Evolutionary conservation across 2,329 filamentous ascomycete genomes (phyloP).

Genomic region (Venturia oleaginea): DNA sequence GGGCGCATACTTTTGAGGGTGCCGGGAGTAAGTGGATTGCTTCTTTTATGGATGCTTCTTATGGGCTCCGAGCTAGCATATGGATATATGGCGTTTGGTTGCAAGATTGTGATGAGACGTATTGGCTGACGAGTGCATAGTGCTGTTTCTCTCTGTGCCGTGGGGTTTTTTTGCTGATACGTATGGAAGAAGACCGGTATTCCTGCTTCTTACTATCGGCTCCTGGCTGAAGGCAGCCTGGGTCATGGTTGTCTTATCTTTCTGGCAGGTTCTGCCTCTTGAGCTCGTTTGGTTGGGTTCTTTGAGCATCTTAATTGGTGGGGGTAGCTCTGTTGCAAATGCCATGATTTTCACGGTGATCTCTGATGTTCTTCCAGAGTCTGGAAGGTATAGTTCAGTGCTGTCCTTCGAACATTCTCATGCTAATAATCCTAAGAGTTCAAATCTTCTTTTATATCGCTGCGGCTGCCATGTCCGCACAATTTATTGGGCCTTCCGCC

Average conservation of each 20-base stretch:
- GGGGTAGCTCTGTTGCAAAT: slow-evolving; percentile 20
- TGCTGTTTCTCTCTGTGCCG: slow-evolving; percentile 25
- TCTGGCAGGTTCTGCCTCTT: slow-evolving; percentile 26
- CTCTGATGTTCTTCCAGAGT: slow-evolving; percentile 23
- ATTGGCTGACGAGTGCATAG: slow-evolving; percentile 21
- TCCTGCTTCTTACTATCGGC: slow-evolving; percentile 22
- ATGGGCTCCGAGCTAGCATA: background rate
- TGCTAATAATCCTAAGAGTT: slow-evolving; percentile 11
- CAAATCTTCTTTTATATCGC: slow-evolving; percentile 23
- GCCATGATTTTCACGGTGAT: slow-evolving; percentile 23
- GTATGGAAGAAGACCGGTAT: slow-evolving; percentile 26
- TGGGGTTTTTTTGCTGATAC: slow-evolving; percentile 28
- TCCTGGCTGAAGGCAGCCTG: slow-evolving; percentile 20
- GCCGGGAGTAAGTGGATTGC: background rate
- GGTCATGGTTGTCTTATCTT: slow-evolving; percentile 26
- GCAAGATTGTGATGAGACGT: background rate
- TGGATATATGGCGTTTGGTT: background rate
- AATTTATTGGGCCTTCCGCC: slow-evolving; percentile 25
- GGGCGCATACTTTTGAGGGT: slow-evolving; percentile 30
- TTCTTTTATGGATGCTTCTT: background rate
- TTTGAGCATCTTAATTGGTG: slow-evolving; percentile 22
- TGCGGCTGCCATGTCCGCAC: slow-evolving; percentile 21
- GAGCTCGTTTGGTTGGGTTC: slow-evolving; percentile 24
- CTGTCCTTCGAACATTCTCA: background rate
- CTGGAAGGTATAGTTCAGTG: slow-evolving; percentile 15